Percentiles rank a stretch among this genome's conserved stretches.
These are phyloP conservation scores for Letharia lupina DNA, from an alignment of 495 filamentous ascomycete species.

Conservation along the genomic window DNA sequence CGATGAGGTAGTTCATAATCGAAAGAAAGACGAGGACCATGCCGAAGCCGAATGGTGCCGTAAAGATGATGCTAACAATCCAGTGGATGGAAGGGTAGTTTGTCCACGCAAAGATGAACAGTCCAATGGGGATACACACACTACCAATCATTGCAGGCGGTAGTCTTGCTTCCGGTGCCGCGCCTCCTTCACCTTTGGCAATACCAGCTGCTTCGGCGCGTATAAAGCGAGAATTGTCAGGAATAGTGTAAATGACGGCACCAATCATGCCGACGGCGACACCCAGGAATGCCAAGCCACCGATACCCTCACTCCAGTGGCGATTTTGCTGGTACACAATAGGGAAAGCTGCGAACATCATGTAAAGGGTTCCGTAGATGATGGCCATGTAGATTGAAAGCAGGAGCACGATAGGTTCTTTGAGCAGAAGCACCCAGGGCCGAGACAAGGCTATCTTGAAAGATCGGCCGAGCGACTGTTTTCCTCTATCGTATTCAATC, in stretches of 20 bases:
- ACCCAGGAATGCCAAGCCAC: slow-evolving; percentile 71
- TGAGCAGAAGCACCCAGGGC: slow-evolving; percentile 43
- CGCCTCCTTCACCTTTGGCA: slow-evolving; percentile 21
- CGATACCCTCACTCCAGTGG: slow-evolving; percentile 63
- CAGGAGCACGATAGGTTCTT: slow-evolving; percentile 53
- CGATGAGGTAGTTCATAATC: slow-evolving; percentile 74
- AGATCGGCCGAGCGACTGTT: slow-evolving; percentile 28
- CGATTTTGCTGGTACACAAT: slow-evolving; percentile 68
- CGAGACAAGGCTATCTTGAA: slow-evolving; percentile 41
- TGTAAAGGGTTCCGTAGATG: slow-evolving; percentile 68
- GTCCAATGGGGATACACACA: slow-evolving; percentile 37
- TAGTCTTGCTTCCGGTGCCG: slow-evolving; percentile 42
- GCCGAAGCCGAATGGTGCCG: slow-evolving; percentile 64
- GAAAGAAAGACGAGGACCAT: slow-evolving; percentile 68
- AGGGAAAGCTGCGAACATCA: slow-evolving; percentile 75
- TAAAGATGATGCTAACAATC: slow-evolving; percentile 55
- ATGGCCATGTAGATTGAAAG: slow-evolving; percentile 67
- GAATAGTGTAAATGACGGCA: slow-evolving; percentile 44
- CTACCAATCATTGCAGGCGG: slow-evolving; percentile 39
- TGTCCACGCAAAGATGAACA: slow-evolving; percentile 66
- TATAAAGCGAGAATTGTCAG: slow-evolving; percentile 44
- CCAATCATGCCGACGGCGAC: slow-evolving; percentile 76
- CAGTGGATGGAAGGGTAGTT: slow-evolving; percentile 62
- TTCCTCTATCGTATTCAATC: slow-evolving; percentile 40
- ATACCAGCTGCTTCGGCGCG: slow-evolving; percentile 23